Base-by-base conservation (phyloP, 495 filamentous ascomycete species). In the Hypoxylon trugodes region DNA sequence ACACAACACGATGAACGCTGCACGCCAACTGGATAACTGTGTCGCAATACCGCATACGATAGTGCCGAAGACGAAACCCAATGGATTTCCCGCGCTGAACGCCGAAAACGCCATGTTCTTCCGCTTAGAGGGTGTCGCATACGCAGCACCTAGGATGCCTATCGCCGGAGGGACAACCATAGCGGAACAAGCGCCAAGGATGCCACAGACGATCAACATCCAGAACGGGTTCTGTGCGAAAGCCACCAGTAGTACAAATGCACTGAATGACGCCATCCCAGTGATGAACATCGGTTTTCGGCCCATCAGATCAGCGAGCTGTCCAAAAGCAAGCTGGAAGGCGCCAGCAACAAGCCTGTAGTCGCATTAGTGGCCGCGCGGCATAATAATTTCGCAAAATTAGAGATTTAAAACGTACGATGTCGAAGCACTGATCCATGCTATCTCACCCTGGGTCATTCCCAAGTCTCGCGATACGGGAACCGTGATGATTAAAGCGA, bases 91-190 rank as follows among this genome's bases (percentile, higher is more conserved):
- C 1, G 87, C 85, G 40, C 82, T 85, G 66, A 90, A 90, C 59
- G 86, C 88, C 0, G 86, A 87, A 70, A 91, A 90, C 3, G 85
- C 88, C 16, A 81, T 73, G 64, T 91, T 91, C 78, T 90, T 89
- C 12, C 89, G 75, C 66, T 83, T 83, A 6, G 82, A 84, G 0
- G 87, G 87, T 46, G 76, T 76, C 8, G 78, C 73, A 60, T 91
- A 91, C 1, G 84, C 81, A 0, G 82, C 82, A 3, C 87, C 88
- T 9, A 91, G 76, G 21, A 87, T 83, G 0, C 88, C 89, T 25
- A 89, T 83, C 0, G 87, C 87, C 0, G 89, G 85, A 8, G 88
- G 87, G 1, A 90, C 86, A 6, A 86, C 81, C 42, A 86, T 84
- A 0, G 88, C 87, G 3, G 82, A 79, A 46, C 81, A 81, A 13